phyloP scores from a whole-genome alignment of 192 early-diverging fungal species.

The Podila minutissima region DNA sequence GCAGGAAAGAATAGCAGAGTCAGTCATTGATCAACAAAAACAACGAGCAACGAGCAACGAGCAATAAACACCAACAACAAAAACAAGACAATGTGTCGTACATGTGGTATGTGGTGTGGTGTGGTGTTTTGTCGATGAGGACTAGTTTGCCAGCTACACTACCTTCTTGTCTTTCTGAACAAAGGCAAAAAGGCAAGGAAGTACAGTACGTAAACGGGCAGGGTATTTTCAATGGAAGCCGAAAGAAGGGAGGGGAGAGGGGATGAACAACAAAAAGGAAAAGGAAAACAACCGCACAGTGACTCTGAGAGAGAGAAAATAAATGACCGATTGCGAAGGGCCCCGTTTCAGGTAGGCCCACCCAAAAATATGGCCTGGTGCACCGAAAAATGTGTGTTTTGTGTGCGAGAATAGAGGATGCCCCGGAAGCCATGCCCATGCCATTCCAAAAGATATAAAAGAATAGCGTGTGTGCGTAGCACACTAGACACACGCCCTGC shows the following conservation, averaged over 20 bases:
- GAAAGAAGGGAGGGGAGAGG: neutral
- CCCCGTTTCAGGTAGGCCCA: neutral
- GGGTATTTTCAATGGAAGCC: neutral
- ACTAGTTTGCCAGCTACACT: no score
- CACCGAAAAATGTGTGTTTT: no score
- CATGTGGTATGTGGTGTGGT: conserved; percentile 2
- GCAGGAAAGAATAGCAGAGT: neutral
- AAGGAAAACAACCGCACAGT: neutral
- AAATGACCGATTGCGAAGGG: neutral
- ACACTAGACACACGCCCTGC: no score
- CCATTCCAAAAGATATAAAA: neutral
- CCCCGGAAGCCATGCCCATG: no score
- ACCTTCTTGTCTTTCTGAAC: neutral
- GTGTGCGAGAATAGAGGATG: no score
- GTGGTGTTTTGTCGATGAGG: conserved; percentile 2
- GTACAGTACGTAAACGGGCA: neutral
- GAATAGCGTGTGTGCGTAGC: no score
- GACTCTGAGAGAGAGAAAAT: neutral
- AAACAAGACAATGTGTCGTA: neutral
- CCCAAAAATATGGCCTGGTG: neutral
- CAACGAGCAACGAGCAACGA: neutral
- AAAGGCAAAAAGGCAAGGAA: neutral
- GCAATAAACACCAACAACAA: neutral
- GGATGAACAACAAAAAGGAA: neutral
- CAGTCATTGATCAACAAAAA: no score